These are phyloP conservation scores for Lasiodiplodia citricola DNA, from an alignment of 2,329 filamentous ascomycete genomes.

Conservation along the genomic window DNA sequence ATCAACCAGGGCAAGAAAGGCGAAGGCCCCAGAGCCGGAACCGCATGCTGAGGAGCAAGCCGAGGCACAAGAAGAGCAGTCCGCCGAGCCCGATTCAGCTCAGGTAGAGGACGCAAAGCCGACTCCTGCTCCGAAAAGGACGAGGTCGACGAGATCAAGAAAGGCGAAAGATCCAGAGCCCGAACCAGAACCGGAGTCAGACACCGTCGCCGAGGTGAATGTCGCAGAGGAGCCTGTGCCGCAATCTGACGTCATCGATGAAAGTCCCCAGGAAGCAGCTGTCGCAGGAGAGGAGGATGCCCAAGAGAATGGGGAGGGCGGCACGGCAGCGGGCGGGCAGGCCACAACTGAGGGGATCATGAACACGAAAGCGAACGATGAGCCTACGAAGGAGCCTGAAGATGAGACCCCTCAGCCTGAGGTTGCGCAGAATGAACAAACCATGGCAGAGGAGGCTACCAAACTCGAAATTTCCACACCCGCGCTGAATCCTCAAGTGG, in stretches of 20 bases:
- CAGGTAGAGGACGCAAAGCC: not conserved
- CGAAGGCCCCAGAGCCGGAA: conserved; percentile 3
- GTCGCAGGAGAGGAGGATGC: not conserved
- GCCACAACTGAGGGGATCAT: not conserved
- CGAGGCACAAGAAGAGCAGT: not conserved
- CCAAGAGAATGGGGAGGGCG: conserved; percentile 18
- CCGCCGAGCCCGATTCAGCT: not conserved
- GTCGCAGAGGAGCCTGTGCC: conserved; percentile 26
- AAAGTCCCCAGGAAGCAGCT: conserved; percentile 26
- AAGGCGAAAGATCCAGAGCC: conserved; percentile 5
- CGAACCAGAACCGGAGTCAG: conserved; percentile 24
- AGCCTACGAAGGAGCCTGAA: not conserved
- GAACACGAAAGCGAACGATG: not conserved
- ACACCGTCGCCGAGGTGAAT: conserved; percentile 30
- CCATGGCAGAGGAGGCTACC: not conserved
- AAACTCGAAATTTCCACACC: not conserved
- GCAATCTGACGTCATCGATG: conserved; percentile 36
- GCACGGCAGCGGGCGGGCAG: conserved; percentile 21
- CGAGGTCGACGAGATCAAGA: conserved; percentile 6
- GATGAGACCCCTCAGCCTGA: not conserved
- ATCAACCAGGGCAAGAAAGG: conserved; percentile 15
- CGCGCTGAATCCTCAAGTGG: not conserved
- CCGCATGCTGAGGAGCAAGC: conserved; percentile 5
- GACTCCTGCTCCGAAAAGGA: not conserved
- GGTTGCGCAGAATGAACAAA: not conserved